Percentiles rank a stretch among this genome's conserved stretches.
These are phyloP conservation scores for Linnemannia schmuckeri DNA, from an alignment of 192 early-diverging fungal genomes.

Conservation along the genomic window DNA sequence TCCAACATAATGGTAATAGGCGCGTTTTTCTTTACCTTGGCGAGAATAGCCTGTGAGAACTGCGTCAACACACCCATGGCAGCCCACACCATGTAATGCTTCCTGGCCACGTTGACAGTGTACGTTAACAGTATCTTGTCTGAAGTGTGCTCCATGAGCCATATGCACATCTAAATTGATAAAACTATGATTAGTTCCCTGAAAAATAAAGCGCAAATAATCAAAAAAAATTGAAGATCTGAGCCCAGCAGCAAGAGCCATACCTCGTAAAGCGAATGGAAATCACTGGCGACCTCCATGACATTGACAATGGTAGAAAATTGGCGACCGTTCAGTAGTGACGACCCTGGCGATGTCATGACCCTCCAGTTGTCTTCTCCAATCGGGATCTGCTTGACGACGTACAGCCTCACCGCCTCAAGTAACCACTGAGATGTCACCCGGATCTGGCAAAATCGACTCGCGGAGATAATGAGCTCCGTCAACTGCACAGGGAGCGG, in stretches of 20 bases:
- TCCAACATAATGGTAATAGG: background rate
- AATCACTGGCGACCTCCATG: constrained; percentile 65
- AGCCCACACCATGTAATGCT: constrained; percentile 65
- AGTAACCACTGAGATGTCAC: constrained; percentile 64
- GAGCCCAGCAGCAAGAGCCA: background rate
- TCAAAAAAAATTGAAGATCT: background rate
- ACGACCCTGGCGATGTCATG: constrained; percentile 81
- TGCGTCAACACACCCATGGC: constrained; percentile 52
- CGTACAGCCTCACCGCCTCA: constrained; percentile 59
- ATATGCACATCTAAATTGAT: constrained; percentile 52
- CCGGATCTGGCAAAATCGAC: constrained; percentile 60
- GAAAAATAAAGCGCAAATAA: background rate
- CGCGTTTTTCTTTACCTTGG: constrained; percentile 18
- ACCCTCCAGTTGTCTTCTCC: constrained; percentile 83
- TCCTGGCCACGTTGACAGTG: constrained; percentile 63
- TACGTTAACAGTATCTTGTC: constrained; percentile 61
- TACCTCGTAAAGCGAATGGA: constrained; percentile 61
- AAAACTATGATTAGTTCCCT: background rate
- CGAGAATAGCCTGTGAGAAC: constrained; percentile 44
- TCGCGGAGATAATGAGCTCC: constrained; percentile 56
- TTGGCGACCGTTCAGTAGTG: constrained; percentile 80
- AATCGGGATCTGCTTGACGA: constrained; percentile 59
- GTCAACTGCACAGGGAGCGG: constrained; percentile 45
- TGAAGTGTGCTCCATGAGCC: constrained; percentile 67
- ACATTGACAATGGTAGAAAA: constrained; percentile 62